These are phyloP conservation scores for Saitoella complicata DNA, from an alignment of 805 yeast species.

Conservation along the genomic window DNA sequence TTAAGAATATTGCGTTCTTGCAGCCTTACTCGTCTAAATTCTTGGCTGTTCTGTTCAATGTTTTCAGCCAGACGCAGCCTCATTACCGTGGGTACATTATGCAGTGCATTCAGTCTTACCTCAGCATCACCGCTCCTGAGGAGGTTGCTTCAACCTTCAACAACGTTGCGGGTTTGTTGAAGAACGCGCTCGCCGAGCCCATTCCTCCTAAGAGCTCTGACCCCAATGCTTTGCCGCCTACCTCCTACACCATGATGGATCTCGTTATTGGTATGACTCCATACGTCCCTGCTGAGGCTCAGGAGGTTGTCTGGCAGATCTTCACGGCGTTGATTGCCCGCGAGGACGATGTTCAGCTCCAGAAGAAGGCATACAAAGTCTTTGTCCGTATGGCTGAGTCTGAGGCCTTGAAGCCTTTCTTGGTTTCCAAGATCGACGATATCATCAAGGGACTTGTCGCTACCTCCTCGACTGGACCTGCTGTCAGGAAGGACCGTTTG, in stretches of 20 bases:
- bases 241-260: conserved; percentile 81
- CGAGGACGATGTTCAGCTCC: conserved; percentile 24
- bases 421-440: conserved; percentile 33
- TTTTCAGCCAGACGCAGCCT: conserved; percentile 75
- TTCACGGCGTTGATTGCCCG: conserved; percentile 45
- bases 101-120: conserved; percentile 70
- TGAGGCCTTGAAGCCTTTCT: conserved; percentile 42
- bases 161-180: conserved; percentile 67
- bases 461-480: conserved; percentile 33
- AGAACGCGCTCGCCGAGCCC: conserved; percentile 37
- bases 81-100: conserved; percentile 70
- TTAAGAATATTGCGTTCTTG: conserved; percentile 43
- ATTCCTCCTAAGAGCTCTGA: conserved; percentile 21
- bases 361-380: conserved; percentile 14
- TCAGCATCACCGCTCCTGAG: conserved; percentile 46
- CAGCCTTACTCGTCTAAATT: conserved; percentile 49
- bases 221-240: conserved; percentile 28
- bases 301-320: conserved; percentile 61
- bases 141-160: conserved; percentile 66
- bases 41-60: conserved; percentile 77
- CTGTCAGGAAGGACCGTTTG: conserved; percentile 71
- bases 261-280: conserved; percentile 74
- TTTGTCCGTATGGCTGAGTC: conserved; percentile 54
- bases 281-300: conserved; percentile 55
- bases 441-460: conserved; percentile 26